These are phyloP conservation scores for Phialophora expanda DNA, from an alignment of 2,329 filamentous ascomycete species.

Conservation along the genomic window DNA sequence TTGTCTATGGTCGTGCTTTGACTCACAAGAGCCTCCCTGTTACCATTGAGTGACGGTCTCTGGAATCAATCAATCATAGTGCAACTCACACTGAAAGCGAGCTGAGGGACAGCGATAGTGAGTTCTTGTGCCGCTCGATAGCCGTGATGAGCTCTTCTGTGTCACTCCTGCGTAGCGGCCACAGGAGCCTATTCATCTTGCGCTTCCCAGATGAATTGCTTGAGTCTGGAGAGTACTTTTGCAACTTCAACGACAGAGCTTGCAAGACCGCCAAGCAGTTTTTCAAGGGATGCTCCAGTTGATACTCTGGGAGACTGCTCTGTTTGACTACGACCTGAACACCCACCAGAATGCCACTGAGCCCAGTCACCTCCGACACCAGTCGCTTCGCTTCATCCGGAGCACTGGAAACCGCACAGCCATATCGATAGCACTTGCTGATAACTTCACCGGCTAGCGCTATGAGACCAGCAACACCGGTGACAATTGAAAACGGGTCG, in stretches of 20 bases:
- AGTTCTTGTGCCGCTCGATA: slow-evolving; percentile 30
- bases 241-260: slow-evolving; percentile 19
- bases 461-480: slow-evolving; percentile 40
- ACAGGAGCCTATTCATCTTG: slow-evolving; percentile 24
- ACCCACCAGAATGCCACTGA: slow-evolving; percentile 32
- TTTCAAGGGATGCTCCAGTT: slow-evolving; percentile 14
- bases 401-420: slow-evolving; percentile 29
- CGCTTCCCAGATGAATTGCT: slow-evolving; percentile 16
- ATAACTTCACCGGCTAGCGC: slow-evolving; percentile 25
- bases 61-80: neutral
- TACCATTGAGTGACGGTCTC: slow-evolving; percentile 12
- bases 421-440: slow-evolving; percentile 33
- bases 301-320: slow-evolving; percentile 5
- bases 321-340: slow-evolving; percentile 25
- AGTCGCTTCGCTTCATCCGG: slow-evolving; percentile 31
- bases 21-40: slow-evolving; percentile 24
- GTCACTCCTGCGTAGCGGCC: slow-evolving; percentile 30
- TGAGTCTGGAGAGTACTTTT: slow-evolving; percentile 8
- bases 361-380: slow-evolving; percentile 27
- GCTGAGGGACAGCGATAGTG: slow-evolving; percentile 24
- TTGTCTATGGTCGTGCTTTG: slow-evolving; percentile 23
- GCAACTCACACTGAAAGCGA: slow-evolving; percentile 27
- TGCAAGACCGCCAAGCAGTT: slow-evolving; percentile 20
- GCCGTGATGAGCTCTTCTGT: slow-evolving; percentile 23
- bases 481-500: slow-evolving; percentile 42